Evolutionary conservation across 228 moss, liverwort and hornwort species (phyloP).

Genomic region (Sphagnum fallax): DNA sequence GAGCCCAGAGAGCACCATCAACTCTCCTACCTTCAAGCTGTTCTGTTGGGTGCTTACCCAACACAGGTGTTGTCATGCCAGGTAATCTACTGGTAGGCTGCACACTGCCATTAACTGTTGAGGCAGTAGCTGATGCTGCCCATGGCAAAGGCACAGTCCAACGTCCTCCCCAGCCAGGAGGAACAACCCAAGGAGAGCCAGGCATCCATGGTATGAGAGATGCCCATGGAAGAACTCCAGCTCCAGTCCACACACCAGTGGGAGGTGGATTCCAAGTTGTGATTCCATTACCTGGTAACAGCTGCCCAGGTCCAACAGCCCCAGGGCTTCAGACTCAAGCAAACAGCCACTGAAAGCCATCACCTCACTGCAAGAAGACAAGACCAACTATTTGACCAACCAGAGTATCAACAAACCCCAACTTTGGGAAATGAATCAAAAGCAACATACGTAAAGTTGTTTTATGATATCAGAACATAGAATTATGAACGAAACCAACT

Average conservation of each 20-base stretch:
- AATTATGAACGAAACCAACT: too few species aligned
- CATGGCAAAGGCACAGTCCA: slow-evolving; percentile 28
- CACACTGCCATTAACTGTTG: background rate
- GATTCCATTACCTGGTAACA: background rate
- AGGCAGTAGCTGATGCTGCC: slow-evolving; percentile 15
- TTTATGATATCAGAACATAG: too few species aligned
- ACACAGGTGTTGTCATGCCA: slow-evolving; percentile 1
- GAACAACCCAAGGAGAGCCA: slow-evolving; percentile 6
- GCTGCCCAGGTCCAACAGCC: slow-evolving; percentile 1
- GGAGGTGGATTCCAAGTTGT: slow-evolving; percentile 10
- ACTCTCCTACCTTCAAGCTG: slow-evolving; percentile 18
- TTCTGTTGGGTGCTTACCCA: background rate
- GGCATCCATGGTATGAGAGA: background rate
- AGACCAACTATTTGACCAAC: too few species aligned
- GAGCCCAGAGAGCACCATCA: slow-evolving; percentile 50
- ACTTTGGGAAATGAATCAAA: too few species aligned
- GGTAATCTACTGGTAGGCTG: slow-evolving; percentile 20
- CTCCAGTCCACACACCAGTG: slow-evolving; percentile 21
- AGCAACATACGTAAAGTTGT: too few species aligned
- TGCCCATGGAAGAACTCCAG: slow-evolving; percentile 8
- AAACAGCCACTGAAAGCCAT: too few species aligned
- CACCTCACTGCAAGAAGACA: too few species aligned
- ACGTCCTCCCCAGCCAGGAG: slow-evolving; percentile 38
- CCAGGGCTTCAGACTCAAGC: background rate
- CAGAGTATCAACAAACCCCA: too few species aligned